Conservation (phyloP, 495 filamentous ascomycete genomes). For the Xanthoparmelia taractica region DNA sequence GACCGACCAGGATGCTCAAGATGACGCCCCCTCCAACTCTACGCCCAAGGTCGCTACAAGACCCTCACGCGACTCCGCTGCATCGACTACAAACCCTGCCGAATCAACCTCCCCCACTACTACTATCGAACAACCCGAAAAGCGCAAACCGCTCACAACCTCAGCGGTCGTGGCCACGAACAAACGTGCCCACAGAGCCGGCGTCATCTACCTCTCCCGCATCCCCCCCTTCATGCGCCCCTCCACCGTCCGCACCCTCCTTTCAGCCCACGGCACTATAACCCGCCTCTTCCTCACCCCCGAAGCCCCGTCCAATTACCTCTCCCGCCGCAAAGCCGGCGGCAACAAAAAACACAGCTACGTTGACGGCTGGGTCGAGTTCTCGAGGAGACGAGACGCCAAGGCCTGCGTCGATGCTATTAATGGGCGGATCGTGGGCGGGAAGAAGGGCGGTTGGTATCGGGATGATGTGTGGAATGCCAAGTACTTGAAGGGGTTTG, state of each 20-base stretch:
- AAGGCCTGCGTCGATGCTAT: conserved; percentile 77
- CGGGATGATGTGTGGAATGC: conserved; percentile 89
- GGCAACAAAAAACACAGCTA: conserved; percentile 84
- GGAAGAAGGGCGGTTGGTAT: conserved; percentile 82
- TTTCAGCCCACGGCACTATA: conserved; percentile 71
- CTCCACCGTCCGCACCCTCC: conserved; percentile 63
- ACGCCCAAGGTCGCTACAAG: background rate
- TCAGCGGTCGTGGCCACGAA: conserved; percentile 12
- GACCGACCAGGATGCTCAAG: background rate
- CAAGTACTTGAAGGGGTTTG: conserved; percentile 77
- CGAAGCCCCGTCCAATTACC: conserved; percentile 56
- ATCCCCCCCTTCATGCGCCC: conserved; percentile 95
- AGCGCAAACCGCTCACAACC: conserved; percentile 18
- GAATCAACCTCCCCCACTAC: conserved; percentile 8
- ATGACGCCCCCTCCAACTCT: background rate
- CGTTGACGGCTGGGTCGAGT: conserved; percentile 93
- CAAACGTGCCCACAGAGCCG: conserved; percentile 42
- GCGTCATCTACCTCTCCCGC: conserved; percentile 74
- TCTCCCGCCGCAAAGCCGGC: conserved; percentile 53
- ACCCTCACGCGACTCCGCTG: background rate
- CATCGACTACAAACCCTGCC: background rate
- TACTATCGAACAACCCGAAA: conserved; percentile 29
- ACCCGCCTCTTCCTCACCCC: conserved; percentile 83
- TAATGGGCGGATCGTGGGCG: conserved; percentile 75
- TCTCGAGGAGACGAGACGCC: conserved; percentile 65